Evolutionary conservation across 768 basidiomycete species (phyloP).

Genomic region (Hypsizygus marmoreus): DNA sequence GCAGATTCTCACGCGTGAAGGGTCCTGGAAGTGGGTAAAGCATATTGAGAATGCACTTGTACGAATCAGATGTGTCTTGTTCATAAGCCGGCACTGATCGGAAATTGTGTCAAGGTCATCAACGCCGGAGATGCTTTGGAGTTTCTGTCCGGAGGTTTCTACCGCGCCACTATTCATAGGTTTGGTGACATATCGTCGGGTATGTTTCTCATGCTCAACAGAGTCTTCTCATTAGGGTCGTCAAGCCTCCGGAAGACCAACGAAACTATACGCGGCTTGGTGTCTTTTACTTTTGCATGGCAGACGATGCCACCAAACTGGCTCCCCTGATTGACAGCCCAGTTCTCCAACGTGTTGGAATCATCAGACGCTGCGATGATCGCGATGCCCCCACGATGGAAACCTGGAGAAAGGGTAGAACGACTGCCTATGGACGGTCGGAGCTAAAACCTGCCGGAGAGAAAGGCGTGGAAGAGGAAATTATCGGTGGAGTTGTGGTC

Average conservation of each 20-base stretch:
- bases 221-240: constrained; percentile 24
- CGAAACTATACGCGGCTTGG: constrained; percentile 41
- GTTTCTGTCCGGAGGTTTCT: constrained; percentile 47
- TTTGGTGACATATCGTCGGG: constrained; percentile 1
- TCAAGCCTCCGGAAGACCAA: constrained; percentile 49
- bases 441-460: constrained; percentile 42
- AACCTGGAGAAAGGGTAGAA: constrained; percentile 53
- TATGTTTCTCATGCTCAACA: constrained; percentile 4
- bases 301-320: constrained; percentile 45
- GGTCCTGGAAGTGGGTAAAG: constrained; percentile 48
- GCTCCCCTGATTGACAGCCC: constrained; percentile 42
- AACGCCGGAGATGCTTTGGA: constrained; percentile 50
- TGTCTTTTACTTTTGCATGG: constrained; percentile 57
- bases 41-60: constrained; percentile 52
- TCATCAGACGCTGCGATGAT: constrained; percentile 40
- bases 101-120: constrained; percentile 8
- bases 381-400: constrained; percentile 51
- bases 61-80: neutral
- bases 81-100: neutral
- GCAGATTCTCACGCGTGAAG: constrained; percentile 44
- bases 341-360: constrained; percentile 47
- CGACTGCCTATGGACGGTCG: constrained; percentile 51
- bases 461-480: constrained; percentile 54
- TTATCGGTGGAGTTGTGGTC: constrained; percentile 54
- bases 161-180: constrained; percentile 46